Base-by-base conservation (phyloP, 1,284 basidiomycete species). In the Kalmanozyma brasiliensis region DNA sequence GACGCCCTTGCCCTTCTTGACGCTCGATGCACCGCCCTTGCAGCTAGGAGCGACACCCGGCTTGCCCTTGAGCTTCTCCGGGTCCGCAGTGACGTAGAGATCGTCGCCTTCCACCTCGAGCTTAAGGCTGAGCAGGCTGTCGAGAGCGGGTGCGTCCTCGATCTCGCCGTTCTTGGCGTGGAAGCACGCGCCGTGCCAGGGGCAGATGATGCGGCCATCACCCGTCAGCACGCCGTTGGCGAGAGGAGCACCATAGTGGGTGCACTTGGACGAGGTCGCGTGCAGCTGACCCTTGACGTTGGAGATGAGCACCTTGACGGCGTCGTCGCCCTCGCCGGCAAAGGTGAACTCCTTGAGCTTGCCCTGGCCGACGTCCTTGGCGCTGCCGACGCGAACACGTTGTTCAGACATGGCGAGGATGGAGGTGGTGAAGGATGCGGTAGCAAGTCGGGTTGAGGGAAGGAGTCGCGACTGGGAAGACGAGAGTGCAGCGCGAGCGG, bases 141-240 rank as follows among this genome's bases (percentile, higher is more conserved):
- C 86, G 19, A 93, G 89, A 10, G 92, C 94, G 8, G 94, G 94
- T 0, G 93, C 90, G 82, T 97, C 93, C 86, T 96, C 93, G 53
- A 84, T 83, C 49, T 86, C 86, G 38, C 84, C 84, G 3, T 77
- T 79, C 35, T 72, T 74, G 65, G 92, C 87, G 73, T 91, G 90
- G 86, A 94, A 95, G 84, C 92, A 94, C 33, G 93, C 93, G 84
- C 92, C 92, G 82, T 94, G 92, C 92, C 92, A 94, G 8, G 92
- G 92, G 80, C 91, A 82, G 47, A 91, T 88, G 35, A 94, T 86
- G 68, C 91, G 85, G 8, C 91, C 92, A 77, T 91, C 89, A 26
- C 88, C 86, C 9, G 90, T 88, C 47, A 95, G 85, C 8, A 92
- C 89, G 61, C 93, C 93, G 82, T 93, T 92, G 8, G 84, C 87